Evolutionary conservation across 176 grass and related monocot species (phyloP).

Genomic region (Rhipidocladum racemiflorum): DNA sequence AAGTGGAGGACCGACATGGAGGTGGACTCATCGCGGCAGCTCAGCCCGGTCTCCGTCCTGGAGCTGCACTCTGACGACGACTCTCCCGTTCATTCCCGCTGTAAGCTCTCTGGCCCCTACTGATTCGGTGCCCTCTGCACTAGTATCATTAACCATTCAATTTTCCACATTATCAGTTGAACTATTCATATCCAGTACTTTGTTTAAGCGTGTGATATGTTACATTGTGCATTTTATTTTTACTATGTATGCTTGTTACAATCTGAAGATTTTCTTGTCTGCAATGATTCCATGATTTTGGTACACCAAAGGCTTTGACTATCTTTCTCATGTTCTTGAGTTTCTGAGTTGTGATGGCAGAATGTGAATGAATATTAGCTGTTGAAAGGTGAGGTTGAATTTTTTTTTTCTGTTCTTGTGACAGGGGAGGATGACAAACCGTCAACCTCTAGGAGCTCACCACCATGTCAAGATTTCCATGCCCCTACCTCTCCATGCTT

Average conservation of each 20-base stretch:
- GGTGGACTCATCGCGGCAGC: conserved; percentile 57
- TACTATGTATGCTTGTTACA: neutral
- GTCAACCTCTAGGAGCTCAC: conserved; percentile 59
- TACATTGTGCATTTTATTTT: neutral
- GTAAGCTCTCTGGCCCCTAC: conserved; percentile 24
- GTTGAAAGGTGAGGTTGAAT: neutral
- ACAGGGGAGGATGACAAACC: conserved; percentile 57
- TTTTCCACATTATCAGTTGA: neutral
- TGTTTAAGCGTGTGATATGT: neutral
- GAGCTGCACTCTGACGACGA: conserved; percentile 64
- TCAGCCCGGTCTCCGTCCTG: conserved; percentile 88
- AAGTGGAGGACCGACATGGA: conserved; percentile 44
- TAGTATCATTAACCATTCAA: neutral
- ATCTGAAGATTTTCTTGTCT: conserved; percentile 25
- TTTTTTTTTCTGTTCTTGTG: neutral
- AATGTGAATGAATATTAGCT: neutral
- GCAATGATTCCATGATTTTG: neutral
- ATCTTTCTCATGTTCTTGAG: neutral
- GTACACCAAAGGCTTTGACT: neutral
- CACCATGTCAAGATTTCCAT: conserved; percentile 21
- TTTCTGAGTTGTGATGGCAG: neutral
- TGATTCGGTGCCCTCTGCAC: neutral
- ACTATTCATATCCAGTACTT: neutral
- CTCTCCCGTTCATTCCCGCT: conserved; percentile 22
- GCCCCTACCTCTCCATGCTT: conserved; percentile 36